phyloP scores from a whole-genome alignment of 495 filamentous ascomycete genomes.

The Xylaria cubensis region DNA sequence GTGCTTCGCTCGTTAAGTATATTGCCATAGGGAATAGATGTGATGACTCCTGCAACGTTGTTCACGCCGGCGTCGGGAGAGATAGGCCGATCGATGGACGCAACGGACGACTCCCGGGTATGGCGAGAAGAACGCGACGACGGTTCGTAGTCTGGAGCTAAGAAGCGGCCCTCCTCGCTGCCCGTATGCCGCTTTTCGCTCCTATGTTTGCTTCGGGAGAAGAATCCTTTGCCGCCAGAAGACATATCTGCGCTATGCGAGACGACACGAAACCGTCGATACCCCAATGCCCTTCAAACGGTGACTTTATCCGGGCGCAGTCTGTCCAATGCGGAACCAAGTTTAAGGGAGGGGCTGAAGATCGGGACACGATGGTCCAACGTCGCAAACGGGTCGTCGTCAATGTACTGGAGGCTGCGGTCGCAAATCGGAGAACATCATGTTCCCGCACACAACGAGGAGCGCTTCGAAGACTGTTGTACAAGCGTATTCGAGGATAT shows the following conservation, averaged over 20 bases:
- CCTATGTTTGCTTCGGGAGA: slow-evolving; percentile 83
- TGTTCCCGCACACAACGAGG: slow-evolving; percentile 37
- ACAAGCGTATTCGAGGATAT: slow-evolving; percentile 33
- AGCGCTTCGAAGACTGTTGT: slow-evolving; percentile 33
- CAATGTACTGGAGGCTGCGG: slow-evolving; percentile 40
- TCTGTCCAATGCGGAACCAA: slow-evolving; percentile 24
- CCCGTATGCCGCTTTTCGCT: slow-evolving; percentile 66
- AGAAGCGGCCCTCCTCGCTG: slow-evolving; percentile 58
- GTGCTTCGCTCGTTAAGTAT: slow-evolving; percentile 73
- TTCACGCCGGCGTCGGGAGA: slow-evolving; percentile 62
- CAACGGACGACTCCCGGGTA: slow-evolving; percentile 77
- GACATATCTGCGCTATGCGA: slow-evolving; percentile 54
- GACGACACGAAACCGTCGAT: slow-evolving; percentile 34
- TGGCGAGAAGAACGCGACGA: slow-evolving; percentile 79
- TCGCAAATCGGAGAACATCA: slow-evolving; percentile 39
- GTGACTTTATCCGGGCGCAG: slow-evolving; percentile 24
- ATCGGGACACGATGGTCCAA: slow-evolving; percentile 17
- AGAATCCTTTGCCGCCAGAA: slow-evolving; percentile 76
- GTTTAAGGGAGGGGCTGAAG: slow-evolving; percentile 6
- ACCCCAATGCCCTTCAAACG: slow-evolving; percentile 32
- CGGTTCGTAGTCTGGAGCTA: slow-evolving; percentile 57
- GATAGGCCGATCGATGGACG: slow-evolving; percentile 70
- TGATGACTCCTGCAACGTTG: slow-evolving; percentile 84
- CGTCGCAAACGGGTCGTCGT: slow-evolving; percentile 34
- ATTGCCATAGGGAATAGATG: slow-evolving; percentile 87